These are phyloP conservation scores for Lactarius vividus DNA, from an alignment of 768 basidiomycete genomes.

Conservation along the genomic window DNA sequence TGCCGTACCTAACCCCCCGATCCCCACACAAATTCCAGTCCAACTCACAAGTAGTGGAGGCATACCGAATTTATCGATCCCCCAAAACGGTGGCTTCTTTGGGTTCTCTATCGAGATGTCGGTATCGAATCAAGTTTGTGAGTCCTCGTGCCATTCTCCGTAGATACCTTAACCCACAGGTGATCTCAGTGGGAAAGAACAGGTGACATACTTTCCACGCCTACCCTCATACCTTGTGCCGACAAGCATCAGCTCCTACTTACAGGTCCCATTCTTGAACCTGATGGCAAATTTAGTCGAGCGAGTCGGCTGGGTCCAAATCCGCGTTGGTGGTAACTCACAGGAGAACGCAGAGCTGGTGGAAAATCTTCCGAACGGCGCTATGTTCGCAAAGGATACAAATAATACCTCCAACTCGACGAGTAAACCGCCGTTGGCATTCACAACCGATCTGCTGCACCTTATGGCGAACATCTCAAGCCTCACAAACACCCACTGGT, in stretches of 20 bases:
- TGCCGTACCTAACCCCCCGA: slow-evolving; percentile 44
- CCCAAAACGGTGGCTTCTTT: slow-evolving; percentile 53
- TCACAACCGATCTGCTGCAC: slow-evolving; percentile 64
- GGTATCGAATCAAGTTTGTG: slow-evolving; percentile 63
- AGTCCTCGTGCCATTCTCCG: slow-evolving; percentile 31
- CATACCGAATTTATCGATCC: slow-evolving; percentile 39
- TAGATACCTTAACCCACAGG: slow-evolving; percentile 3
- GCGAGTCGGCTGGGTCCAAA: slow-evolving; percentile 56
- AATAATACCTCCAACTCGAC: slow-evolving; percentile 46
- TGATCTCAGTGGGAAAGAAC: slow-evolving; percentile 49
- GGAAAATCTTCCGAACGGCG: slow-evolving; percentile 45
- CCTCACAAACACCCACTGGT: slow-evolving; percentile 62
- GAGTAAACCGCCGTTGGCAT: slow-evolving; percentile 63
- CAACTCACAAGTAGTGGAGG: slow-evolving; percentile 35
- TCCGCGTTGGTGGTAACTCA: slow-evolving; percentile 78
- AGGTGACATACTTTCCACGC: not conserved
- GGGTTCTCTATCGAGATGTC: slow-evolving; percentile 80
- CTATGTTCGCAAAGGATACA: slow-evolving; percentile 51
- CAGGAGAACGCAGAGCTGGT: slow-evolving; percentile 64
- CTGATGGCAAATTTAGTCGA: slow-evolving; percentile 66
- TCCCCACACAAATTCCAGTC: slow-evolving; percentile 45
- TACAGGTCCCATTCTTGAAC: slow-evolving; percentile 70
- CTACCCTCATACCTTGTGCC: not conserved
- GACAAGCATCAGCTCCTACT: slow-evolving; percentile 39
- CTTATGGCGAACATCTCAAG: slow-evolving; percentile 58